These are phyloP conservation scores for Mortierella sp. DNA, from an alignment of 371 early-diverging fungal genomes.

Conservation along the genomic window DNA sequence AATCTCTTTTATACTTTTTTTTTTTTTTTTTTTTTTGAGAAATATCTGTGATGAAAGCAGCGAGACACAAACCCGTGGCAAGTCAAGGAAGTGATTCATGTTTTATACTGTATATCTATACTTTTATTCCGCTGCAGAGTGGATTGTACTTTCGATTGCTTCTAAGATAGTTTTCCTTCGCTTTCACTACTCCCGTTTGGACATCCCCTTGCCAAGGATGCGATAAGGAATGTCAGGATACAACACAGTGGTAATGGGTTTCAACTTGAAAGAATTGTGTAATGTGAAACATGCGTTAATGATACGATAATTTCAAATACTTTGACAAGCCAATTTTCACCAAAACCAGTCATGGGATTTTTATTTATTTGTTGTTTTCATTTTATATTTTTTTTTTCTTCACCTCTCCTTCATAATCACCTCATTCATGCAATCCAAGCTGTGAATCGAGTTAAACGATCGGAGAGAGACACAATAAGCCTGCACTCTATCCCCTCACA, in stretches of 20 bases:
- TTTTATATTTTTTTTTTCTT: slow-evolving; percentile 23
- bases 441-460: slow-evolving; percentile 45
- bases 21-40: background rate
- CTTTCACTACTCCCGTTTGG: background rate
- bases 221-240: no score
- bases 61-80: background rate
- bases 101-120: background rate
- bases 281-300: no score
- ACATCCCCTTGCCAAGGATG: no score
- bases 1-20: background rate
- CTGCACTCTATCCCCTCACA: slow-evolving; percentile 47
- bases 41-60: background rate
- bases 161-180: background rate
- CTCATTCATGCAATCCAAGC: slow-evolving; percentile 21
- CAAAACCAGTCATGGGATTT: background rate
- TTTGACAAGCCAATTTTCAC: no score
- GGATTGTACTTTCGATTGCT: no score
- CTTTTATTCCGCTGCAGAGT: background rate
- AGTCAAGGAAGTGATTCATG: slow-evolving; percentile 6
- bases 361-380: background rate
- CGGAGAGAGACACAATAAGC: slow-evolving; percentile 52
- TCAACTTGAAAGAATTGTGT: no score
- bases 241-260: no score
- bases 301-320: background rate
- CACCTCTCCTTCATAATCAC: slow-evolving; percentile 49